Conservation (phyloP, 495 filamentous ascomycete species). For the Cercophora scortea region DNA sequence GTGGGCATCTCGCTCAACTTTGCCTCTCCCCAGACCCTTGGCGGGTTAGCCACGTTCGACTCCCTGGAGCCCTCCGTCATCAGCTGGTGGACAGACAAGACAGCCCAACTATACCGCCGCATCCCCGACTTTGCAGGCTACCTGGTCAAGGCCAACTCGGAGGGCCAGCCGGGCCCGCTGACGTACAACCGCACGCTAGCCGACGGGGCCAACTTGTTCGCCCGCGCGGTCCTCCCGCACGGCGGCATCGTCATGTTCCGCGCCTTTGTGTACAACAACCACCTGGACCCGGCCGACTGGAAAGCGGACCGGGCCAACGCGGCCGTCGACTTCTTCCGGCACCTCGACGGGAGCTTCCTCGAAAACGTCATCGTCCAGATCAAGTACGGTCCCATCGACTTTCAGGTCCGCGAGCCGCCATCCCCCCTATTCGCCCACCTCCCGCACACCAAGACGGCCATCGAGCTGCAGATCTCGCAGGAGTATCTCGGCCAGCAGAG, state of each 20-base stretch:
- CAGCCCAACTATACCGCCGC: constrained; percentile 47
- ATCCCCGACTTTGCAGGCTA: constrained; percentile 65
- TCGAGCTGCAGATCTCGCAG: constrained; percentile 60
- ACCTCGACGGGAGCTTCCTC: constrained; percentile 56
- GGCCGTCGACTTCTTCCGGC: constrained; percentile 58
- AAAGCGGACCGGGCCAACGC: constrained; percentile 62
- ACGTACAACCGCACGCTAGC: constrained; percentile 64
- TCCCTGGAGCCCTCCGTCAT: constrained; percentile 53
- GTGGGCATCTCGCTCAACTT: constrained; percentile 63
- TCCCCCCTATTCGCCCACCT: constrained; percentile 66
- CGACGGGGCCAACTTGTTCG: constrained; percentile 65
- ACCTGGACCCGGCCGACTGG: constrained; percentile 48
- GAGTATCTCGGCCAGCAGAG: constrained; percentile 68
- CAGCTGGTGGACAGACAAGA: constrained; percentile 53
- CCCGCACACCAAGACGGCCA: constrained; percentile 46
- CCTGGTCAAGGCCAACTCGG: constrained; percentile 66
- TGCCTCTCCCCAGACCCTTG: constrained; percentile 51
- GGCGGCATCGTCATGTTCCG: constrained; percentile 67
- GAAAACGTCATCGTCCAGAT: constrained; percentile 67
- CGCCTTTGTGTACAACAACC: constrained; percentile 63
- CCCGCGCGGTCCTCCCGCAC: constrained; percentile 48
- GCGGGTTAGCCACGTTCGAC: constrained; percentile 54
- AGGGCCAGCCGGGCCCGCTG: constrained; percentile 62
- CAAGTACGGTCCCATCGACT: constrained; percentile 70
- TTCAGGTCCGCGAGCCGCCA: constrained; percentile 63